Base-by-base conservation (phyloP, 2,329 filamentous ascomycete genomes). In the Verticillium nonalfalfae region DNA sequence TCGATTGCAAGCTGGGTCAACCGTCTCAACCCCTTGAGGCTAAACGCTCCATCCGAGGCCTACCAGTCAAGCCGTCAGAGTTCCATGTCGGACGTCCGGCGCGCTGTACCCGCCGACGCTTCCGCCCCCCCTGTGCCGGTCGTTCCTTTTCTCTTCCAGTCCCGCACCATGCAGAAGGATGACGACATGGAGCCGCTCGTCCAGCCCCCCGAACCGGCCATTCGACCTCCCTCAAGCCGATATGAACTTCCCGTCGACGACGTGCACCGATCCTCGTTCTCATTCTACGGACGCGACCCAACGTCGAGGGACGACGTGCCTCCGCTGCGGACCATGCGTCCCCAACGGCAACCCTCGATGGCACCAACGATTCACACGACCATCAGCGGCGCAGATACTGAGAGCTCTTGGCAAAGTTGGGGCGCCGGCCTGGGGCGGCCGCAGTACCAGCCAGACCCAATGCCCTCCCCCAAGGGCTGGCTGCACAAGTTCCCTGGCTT, bases 1-100 rank as follows among this genome's bases (percentile, higher is more conserved):
- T 68, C 67, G 15, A 64, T 69, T 56, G 67, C 67, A n/a, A 69
- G 67, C 64, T 69, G 67, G 67, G 62, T 69, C 33, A 60, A 67
- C 10, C 65, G 65, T n/a, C 66, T 68, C 61, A 67, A 69, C 50
- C 67, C 67, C 35, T 64, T 69, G 35, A 63, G 65, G 38, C 57
- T 68, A 33, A 69, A 69, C 56, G 65, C 67, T 21, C n/a, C n/a
- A 52, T 10, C n/a, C 6, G 45, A 26, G 4, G 1, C 45, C 7
- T 52, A 21, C 45, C 45, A 21, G 18, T 26, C n/a, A 26, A 21
- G 45, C 18, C 45, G 45, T 13, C 15, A 52, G 45, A 52, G 45
- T 18, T 10, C 18, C 45, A 10, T 10, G 18, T 18, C 45, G 18
- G 10, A 26, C 7, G 18, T 21, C 45, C 45, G 13, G 50, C 35